Conservation (phyloP, 75 land plant species). For the Cunninghamia lanceolata region DNA sequence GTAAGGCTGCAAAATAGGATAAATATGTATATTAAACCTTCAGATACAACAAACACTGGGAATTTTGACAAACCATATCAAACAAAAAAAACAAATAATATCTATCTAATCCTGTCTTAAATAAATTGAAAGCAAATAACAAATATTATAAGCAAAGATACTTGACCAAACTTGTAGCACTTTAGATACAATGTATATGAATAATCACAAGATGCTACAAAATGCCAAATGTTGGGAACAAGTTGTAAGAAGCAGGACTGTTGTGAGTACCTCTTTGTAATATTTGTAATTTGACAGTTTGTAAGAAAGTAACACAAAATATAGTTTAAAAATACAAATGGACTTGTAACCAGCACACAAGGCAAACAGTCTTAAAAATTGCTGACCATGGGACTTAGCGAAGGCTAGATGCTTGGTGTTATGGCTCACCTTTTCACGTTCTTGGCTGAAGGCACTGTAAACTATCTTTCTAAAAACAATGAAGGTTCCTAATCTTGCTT, state of each 20-base stretch:
- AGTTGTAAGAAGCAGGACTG: not conserved
- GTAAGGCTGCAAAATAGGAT: slow-evolving; percentile 44
- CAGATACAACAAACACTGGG: not conserved
- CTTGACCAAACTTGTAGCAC: not conserved
- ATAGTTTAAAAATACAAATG: not conserved
- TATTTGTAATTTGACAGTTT: not conserved
- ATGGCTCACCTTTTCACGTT: not conserved
- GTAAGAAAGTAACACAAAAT: not conserved
- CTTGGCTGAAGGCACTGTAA: not conserved
- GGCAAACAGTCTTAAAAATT: not conserved
- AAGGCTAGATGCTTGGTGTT: not conserved
- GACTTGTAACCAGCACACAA: not conserved
- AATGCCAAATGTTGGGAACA: not conserved
- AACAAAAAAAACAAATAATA: not conserved
- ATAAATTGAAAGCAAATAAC: not conserved
- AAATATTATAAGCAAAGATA: not conserved
- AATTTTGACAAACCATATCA: not conserved
- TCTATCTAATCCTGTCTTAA: not conserved
- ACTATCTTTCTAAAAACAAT: not conserved
- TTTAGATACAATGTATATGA: not conserved
- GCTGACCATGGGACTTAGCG: not conserved
- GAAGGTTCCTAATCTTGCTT: not conserved
- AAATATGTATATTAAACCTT: not conserved
- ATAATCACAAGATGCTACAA: not conserved
- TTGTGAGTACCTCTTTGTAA: not conserved